Base-by-base conservation (phyloP, 148 eudicot genomes). In the Chenopodium suecicum region DNA sequence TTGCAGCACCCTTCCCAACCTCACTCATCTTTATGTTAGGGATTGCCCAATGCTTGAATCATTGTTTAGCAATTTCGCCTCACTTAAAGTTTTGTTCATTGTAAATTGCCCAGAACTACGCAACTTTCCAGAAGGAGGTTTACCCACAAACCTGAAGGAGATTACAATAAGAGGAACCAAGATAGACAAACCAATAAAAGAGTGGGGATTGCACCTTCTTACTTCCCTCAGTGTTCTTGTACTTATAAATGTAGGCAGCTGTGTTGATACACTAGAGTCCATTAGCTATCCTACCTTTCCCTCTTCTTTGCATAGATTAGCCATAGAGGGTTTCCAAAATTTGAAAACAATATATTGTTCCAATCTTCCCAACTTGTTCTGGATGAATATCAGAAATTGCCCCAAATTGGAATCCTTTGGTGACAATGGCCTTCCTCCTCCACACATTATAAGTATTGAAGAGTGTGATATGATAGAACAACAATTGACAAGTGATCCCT, bases 351-450 rank as follows among this genome's bases (percentile, higher is more conserved):
- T 77, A 7, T 37, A 19, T n/a, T 77, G 52, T 7, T n/a, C 69
- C 69, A 1, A 37, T 52, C 31, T 77, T 77, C n/a, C 80, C 17
- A 77, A 16, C 58, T 71, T 77, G 0, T 8, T 3, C 17, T 0
- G 9, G 1, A 13, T 65, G 9, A 0, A 1, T 1, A 23, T 77
- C 17, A 5, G 0, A 0, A 0, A 1, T 5, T 77, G 80, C 23
- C 56, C 58, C 17, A 77, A 65, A n/a, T 31, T 77, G 25, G 80
- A 63, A 65, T 63, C 70, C 7, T 65, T 77, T 6, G 80, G 19
- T 77, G 71, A 64, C 58, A 34, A 46, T 62, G 41, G 23, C 58
- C 37, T 14, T 4, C 58, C 70, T n/a, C 71, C 34, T 6, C 70
- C 25, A 4, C 5, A 0, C 52, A 0, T 4, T 1, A 46, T 32